phyloP scores from a whole-genome alignment of 352 stramenopile genomes.

The Globisporangium barbulae region DNA sequence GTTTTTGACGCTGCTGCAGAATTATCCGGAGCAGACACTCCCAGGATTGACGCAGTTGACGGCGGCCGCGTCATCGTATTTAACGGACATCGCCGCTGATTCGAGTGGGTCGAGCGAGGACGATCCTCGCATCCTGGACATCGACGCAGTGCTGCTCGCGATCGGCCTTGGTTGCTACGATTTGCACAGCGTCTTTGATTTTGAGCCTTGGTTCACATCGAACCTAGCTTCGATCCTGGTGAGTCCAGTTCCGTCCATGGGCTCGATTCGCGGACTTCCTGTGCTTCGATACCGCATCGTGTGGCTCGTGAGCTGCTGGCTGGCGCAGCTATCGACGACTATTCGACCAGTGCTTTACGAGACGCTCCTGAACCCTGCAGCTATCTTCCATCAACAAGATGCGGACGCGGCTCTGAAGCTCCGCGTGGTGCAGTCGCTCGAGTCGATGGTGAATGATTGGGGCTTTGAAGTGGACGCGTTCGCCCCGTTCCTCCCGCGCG shows the following conservation, averaged over 20 bases:
- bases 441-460: constrained; percentile 82
- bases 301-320: constrained; percentile 86
- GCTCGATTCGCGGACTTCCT: constrained; percentile 46
- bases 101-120: constrained; percentile 10
- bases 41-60: constrained; percentile 73
- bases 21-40: constrained; percentile 61
- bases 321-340: constrained; percentile 69
- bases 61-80: constrained; percentile 38
- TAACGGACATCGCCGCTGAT: constrained; percentile 34
- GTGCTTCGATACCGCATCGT: constrained; percentile 76
- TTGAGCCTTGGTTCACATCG: constrained; percentile 80
- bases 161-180: constrained; percentile 84
- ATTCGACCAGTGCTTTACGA: constrained; percentile 80
- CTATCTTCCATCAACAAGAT: constrained; percentile 27
- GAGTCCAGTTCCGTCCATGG: constrained; percentile 22
- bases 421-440: constrained; percentile 71
- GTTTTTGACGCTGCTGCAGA: constrained; percentile 80
- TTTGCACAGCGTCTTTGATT: constrained; percentile 85
- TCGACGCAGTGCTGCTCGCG: constrained; percentile 77
- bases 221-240: constrained; percentile 74
- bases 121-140: constrained; percentile 46
- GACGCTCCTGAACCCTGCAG: constrained; percentile 43
- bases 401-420: constrained; percentile 66
- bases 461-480: constrained; percentile 75
- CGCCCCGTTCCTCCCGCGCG: constrained; percentile 54